These are phyloP conservation scores for Lentinus tigrinus DNA, from an alignment of 768 basidiomycete genomes.

Conservation along the genomic window DNA sequence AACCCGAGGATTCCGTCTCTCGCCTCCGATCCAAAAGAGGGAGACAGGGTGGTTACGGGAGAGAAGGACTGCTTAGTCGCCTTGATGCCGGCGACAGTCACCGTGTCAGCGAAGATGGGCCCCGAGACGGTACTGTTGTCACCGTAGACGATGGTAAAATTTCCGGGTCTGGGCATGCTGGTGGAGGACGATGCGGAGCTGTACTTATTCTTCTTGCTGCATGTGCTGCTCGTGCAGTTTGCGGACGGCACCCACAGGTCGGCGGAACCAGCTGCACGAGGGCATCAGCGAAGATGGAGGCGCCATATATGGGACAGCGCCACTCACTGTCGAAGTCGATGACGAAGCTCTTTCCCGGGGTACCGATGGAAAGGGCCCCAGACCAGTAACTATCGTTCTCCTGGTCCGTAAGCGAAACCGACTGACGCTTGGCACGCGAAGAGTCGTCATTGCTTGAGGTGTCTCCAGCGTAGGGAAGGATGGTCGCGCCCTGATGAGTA, in stretches of 20 bases:
- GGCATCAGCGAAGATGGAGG: neutral
- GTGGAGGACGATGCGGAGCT: conserved; percentile 24
- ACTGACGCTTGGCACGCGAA: conserved; percentile 29
- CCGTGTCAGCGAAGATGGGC: conserved; percentile 33
- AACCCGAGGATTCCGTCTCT: conserved; percentile 21
- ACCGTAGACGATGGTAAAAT: conserved; percentile 37
- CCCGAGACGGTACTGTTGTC: conserved; percentile 39
- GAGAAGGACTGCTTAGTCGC: conserved; percentile 23
- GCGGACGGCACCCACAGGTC: conserved; percentile 26
- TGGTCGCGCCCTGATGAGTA: conserved; percentile 29
- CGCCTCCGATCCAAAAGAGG: conserved; percentile 11
- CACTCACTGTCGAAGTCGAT: conserved; percentile 39
- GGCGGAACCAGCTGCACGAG: conserved; percentile 11
- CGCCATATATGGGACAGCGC: neutral
- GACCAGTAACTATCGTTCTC: conserved; percentile 39
- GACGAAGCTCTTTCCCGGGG: conserved; percentile 34
- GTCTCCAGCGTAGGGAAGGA: conserved; percentile 30
- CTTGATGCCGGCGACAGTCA: conserved; percentile 18
- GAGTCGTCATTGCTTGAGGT: neutral
- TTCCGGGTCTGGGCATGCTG: conserved; percentile 22
- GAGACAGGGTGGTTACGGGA: conserved; percentile 19
- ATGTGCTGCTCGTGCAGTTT: conserved; percentile 20
- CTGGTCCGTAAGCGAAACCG: conserved; percentile 35
- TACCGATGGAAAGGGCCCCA: conserved; percentile 40
- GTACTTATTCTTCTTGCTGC: conserved; percentile 20